Conservation (phyloP, 495 filamentous ascomycete genomes). For the Penicillium manginii region DNA sequence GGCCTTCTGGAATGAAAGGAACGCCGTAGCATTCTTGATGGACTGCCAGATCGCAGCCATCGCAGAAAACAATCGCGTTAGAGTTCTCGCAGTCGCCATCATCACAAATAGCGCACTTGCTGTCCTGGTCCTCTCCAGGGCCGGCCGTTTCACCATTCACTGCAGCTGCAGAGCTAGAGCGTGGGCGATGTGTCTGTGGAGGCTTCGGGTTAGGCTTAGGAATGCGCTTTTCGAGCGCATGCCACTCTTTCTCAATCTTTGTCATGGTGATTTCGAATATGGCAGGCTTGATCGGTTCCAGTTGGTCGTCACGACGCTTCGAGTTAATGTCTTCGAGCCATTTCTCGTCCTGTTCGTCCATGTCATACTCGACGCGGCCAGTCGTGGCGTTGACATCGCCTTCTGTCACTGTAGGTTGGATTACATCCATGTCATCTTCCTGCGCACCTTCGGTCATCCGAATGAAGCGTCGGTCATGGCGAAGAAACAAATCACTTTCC, state of each 20-base stretch:
- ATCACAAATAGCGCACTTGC: constrained; percentile 96
- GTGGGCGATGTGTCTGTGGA: constrained; percentile 85
- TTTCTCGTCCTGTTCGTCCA: constrained; percentile 98
- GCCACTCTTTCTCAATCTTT: constrained; percentile 98
- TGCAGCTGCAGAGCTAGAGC: constrained; percentile 88
- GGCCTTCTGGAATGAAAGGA: constrained; percentile 96
- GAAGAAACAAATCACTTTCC: constrained; percentile 83
- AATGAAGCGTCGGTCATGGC: constrained; percentile 75
- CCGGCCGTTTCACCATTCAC: constrained; percentile 86
- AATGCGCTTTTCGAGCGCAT: constrained; percentile 92
- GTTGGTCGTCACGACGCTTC: constrained; percentile 68
- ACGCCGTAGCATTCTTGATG: constrained; percentile 99
- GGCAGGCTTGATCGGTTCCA: constrained; percentile 84
- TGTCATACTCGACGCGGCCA: constrained; percentile 94
- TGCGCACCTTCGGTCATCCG: constrained; percentile 75
- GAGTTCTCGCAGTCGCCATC: constrained; percentile 99
- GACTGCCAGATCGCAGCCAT: constrained; percentile 95
- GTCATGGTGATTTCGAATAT: constrained; percentile 98
- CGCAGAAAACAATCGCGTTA: constrained; percentile 98
- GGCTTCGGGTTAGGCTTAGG: constrained; percentile 96
- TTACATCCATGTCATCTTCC: constrained; percentile 81
- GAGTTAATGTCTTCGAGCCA: constrained; percentile 88
- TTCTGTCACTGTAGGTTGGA: constrained; percentile 59
- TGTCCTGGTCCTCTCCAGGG: constrained; percentile 90
- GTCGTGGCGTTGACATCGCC: constrained; percentile 63